Evolutionary conservation across 2,329 filamentous ascomycete species (phyloP).

Genomic region (Teratosphaeria viscida): DNA sequence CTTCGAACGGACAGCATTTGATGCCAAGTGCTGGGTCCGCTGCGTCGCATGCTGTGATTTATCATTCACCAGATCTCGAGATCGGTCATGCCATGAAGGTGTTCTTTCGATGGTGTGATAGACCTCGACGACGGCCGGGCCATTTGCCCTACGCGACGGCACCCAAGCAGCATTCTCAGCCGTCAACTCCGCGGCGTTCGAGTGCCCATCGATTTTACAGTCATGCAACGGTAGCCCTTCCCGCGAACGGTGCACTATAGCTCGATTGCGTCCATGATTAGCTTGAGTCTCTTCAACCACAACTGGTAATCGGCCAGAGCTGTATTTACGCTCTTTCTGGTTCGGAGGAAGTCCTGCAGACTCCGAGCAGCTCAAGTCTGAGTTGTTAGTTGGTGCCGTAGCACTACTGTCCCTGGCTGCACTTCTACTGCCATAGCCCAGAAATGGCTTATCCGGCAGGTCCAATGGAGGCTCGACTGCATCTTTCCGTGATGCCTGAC

Average conservation of each 20-base stretch:
- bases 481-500: neutral
- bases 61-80: neutral
- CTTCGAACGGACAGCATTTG: neutral
- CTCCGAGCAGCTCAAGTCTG: slow-evolving; percentile 34
- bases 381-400: slow-evolving; percentile 17
- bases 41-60: neutral
- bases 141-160: neutral
- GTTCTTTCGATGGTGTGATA: neutral
- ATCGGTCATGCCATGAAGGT: neutral
- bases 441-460: slow-evolving; percentile 25
- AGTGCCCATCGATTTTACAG: slow-evolving; percentile 1
- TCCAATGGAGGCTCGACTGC: slow-evolving; percentile 18
- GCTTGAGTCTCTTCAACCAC: neutral
- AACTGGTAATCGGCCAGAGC: neutral
- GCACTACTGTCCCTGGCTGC: slow-evolving; percentile 10
- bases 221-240: neutral
- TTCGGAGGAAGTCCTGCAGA: slow-evolving; percentile 21
- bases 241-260: neutral
- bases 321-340: neutral
- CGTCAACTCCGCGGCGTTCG: neutral
- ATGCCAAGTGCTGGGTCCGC: neutral
- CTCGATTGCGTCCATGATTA: neutral
- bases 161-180: neutral
- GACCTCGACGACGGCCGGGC: neutral
- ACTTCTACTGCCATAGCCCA: slow-evolving; percentile 29